Percentiles rank a stretch among this genome's conserved stretches.
Conservation (phyloP, 345 rosid genomes). For the Lepidium africanum region DNA sequence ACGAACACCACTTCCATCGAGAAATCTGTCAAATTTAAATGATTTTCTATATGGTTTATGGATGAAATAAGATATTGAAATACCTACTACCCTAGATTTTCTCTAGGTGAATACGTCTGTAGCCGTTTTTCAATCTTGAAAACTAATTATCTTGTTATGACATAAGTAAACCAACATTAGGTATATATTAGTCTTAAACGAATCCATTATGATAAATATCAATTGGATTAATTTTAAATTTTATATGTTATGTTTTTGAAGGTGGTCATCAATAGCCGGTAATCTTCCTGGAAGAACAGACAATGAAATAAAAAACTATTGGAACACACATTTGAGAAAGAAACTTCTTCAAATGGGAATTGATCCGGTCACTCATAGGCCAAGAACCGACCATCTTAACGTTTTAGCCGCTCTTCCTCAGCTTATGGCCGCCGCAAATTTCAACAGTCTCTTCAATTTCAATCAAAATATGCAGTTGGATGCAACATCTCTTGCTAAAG, state of each 20-base stretch:
- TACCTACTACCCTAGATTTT: slow-evolving; percentile 25
- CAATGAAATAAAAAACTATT: slow-evolving; percentile 60
- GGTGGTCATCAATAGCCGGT: slow-evolving; percentile 33
- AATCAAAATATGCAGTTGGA: slow-evolving; percentile 40
- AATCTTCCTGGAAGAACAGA: slow-evolving; percentile 56
- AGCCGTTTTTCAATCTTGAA: slow-evolving; percentile 17
- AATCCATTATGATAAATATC: slow-evolving; percentile 2
- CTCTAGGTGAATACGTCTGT: slow-evolving; percentile 20
- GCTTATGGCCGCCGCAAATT: slow-evolving; percentile 46
- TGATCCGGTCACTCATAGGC: slow-evolving; percentile 73
- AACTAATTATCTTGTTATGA: background rate
- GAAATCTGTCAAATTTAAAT: no score
- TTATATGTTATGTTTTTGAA: slow-evolving; percentile 12
- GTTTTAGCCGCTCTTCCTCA: slow-evolving; percentile 45
- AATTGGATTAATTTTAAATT: background rate
- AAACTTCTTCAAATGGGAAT: slow-evolving; percentile 72
- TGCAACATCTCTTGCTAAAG: slow-evolving; percentile 46
- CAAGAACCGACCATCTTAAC: slow-evolving; percentile 40
- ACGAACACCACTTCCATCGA: no score
- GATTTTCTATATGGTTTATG: background rate
- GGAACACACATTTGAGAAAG: slow-evolving; percentile 70
- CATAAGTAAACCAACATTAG: slow-evolving; percentile 1
- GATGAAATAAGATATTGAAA: background rate
- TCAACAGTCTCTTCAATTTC: slow-evolving; percentile 34
- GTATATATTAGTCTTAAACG: background rate